Evolutionary conservation across 257 asterid species (phyloP), one percentile per base, ranked within the genome.

Genomic region (Solanum appendiculatum): DNA sequence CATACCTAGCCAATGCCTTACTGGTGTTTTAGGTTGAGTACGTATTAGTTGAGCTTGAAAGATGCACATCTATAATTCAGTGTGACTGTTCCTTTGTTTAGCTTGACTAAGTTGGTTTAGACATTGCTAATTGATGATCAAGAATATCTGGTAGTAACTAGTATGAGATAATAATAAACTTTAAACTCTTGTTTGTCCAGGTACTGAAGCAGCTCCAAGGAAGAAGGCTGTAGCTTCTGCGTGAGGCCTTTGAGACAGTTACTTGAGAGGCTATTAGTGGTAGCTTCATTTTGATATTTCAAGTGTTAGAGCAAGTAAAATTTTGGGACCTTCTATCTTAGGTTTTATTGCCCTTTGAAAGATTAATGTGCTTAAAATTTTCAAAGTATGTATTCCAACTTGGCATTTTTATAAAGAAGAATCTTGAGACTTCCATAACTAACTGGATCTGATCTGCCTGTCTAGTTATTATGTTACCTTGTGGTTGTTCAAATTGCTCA

Each of bases 131-230:
- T 80, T 81, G 44, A 5, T 81, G 21, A 46, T 81, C 68, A 27
- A 27, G 68, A 29, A 9, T 46, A 29, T 46, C 11, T 80, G 25
- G 42, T 16, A 3, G 0, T 80, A 18, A 46, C 68, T 3, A 29
- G 6, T 16, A 31, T 81, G 84, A 16, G 25, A 44, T 48, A 29
- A 20, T 81, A 29, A 81, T 48, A 1, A 31, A 18, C 20, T 81
- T 48, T 48, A 5, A 1, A 29, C 44, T 20, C 18, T 31, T 69
- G 25, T 68, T 12, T 0, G 44, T 39, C 37, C 82, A 94, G 98
- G 96, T 86, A 92, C 94, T 9, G 90, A 93, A 89, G 96, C 96
- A 46, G 96, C 98, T 70, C 98, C 98, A 21, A 93, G 98, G 95
- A 93, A 91, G 90, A 94, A 94, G 95, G 94, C 92, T 8, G 92